These are phyloP conservation scores for Myriosclerotinia curreyana DNA, from an alignment of 2,329 filamentous ascomycete genomes.

Conservation along the genomic window DNA sequence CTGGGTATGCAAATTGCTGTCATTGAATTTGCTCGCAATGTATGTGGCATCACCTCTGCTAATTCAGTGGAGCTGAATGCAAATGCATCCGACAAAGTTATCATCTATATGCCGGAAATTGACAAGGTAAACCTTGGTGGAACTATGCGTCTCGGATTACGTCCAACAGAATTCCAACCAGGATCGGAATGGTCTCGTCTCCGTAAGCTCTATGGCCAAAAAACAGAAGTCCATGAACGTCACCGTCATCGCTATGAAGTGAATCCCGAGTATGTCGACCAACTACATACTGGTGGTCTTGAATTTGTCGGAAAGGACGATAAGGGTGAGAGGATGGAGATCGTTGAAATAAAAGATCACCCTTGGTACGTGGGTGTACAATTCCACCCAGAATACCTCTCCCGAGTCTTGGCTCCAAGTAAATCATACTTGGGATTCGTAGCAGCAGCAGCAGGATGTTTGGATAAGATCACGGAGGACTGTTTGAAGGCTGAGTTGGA, in stretches of 20 bases:
- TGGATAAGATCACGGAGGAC: slow-evolving; percentile 35
- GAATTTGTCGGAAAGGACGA: slow-evolving; percentile 78
- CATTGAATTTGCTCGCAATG: slow-evolving; percentile 78
- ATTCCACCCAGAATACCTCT: slow-evolving; percentile 84
- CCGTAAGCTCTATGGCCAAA: slow-evolving; percentile 67
- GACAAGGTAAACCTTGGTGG: slow-evolving; percentile 74
- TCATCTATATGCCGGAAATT: slow-evolving; percentile 92
- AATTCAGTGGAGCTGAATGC: slow-evolving; percentile 38
- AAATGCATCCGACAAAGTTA: slow-evolving; percentile 44
- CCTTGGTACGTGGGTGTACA: slow-evolving; percentile 84
- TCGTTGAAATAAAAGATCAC: slow-evolving; percentile 78
- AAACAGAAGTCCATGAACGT: slow-evolving; percentile 61
- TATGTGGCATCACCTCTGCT: slow-evolving; percentile 58
- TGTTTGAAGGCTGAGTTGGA: slow-evolving; percentile 16
- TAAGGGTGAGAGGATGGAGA: slow-evolving; percentile 75
- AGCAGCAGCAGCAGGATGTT: slow-evolving; percentile 56
- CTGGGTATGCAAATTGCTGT: slow-evolving; percentile 75
- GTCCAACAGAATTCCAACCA: slow-evolving; percentile 69
- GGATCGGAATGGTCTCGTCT: slow-evolving; percentile 63
- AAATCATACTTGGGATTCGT: slow-evolving; percentile 82
- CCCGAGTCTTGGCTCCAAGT: slow-evolving; percentile 69
- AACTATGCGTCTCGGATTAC: slow-evolving; percentile 77
- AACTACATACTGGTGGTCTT: slow-evolving; percentile 66
- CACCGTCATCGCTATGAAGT: slow-evolving; percentile 91
- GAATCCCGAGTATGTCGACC: slow-evolving; percentile 72